Evolutionary conservation across 352 stramenopile genomes (phyloP).

Genomic region (Phytophthora sp.): DNA sequence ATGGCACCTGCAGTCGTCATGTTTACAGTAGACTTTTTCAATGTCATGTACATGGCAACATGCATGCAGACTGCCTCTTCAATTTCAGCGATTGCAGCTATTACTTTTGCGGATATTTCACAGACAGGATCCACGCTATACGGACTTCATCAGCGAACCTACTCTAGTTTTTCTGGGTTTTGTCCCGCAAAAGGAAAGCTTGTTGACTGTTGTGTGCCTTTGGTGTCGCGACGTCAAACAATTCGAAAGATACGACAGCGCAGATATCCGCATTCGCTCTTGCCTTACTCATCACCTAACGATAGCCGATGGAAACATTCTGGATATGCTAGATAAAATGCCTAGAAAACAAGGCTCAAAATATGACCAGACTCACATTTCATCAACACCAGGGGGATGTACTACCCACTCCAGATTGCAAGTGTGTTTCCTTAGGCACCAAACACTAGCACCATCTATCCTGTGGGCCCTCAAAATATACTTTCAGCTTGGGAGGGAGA

Average conservation of each 20-base stretch:
- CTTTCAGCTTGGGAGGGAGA: no score
- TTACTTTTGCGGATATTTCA: not conserved
- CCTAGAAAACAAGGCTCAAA: no score
- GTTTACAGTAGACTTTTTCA: conserved; percentile 22
- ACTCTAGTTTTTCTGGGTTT: not conserved
- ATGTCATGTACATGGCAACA: conserved; percentile 17
- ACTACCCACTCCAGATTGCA: no score
- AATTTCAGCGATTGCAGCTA: not conserved
- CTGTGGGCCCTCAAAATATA: no score
- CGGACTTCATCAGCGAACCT: not conserved
- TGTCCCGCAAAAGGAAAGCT: no score
- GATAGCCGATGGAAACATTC: not conserved
- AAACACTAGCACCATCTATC: no score
- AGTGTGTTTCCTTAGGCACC: no score
- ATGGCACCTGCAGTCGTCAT: conserved; percentile 10
- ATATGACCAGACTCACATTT: no score
- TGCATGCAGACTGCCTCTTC: conserved; percentile 14
- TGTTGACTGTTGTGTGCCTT: not conserved
- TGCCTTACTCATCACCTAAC: not conserved
- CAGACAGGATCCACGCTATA: not conserved
- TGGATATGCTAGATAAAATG: not conserved
- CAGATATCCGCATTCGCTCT: not conserved
- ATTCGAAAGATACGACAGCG: not conserved
- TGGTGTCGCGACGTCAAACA: not conserved
- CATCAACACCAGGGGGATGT: no score